phyloP scores from a whole-genome alignment of 2,329 filamentous ascomycete genomes.

The Cladophialophora yegresii region DNA sequence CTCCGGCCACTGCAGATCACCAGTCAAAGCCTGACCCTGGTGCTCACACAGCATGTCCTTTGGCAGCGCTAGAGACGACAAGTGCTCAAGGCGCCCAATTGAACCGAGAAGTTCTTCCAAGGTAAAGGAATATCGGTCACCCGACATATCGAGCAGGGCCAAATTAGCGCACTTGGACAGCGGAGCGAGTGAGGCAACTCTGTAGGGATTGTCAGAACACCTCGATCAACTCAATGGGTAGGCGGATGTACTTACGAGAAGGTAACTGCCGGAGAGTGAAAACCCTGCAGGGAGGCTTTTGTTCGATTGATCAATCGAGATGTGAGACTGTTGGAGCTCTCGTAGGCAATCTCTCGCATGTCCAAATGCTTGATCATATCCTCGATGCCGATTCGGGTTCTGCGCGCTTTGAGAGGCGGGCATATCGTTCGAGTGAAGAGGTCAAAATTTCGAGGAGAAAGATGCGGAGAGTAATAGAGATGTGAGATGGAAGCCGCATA shows the following conservation, averaged over 20 bases:
- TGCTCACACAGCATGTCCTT: conserved; percentile 14
- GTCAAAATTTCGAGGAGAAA: conserved; percentile 55
- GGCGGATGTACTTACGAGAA: conserved; percentile 51
- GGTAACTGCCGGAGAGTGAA: conserved; percentile 59
- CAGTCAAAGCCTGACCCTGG: not conserved
- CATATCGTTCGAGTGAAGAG: conserved; percentile 59
- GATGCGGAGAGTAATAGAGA: conserved; percentile 56
- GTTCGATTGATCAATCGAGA: conserved; percentile 59
- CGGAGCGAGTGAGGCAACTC: conserved; percentile 57
- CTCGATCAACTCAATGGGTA: not conserved
- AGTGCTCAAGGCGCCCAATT: conserved; percentile 49
- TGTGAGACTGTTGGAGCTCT: conserved; percentile 60
- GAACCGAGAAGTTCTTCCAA: conserved; percentile 55
- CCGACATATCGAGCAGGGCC: conserved; percentile 54
- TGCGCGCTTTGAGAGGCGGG: conserved; percentile 52
- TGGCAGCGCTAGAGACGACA: conserved; percentile 53
- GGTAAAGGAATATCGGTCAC: conserved; percentile 55
- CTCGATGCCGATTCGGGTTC: conserved; percentile 42
- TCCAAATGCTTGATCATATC: conserved; percentile 55
- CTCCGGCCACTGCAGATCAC: conserved; percentile 22
- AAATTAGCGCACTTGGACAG: conserved; percentile 58
- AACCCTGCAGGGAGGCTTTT: conserved; percentile 55
- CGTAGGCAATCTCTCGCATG: conserved; percentile 59
- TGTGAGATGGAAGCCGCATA: conserved; percentile 54
- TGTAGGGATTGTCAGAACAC: conserved; percentile 16